Conservation (phyloP, 495 filamentous ascomycete genomes). For the Xylaria longipes region DNA sequence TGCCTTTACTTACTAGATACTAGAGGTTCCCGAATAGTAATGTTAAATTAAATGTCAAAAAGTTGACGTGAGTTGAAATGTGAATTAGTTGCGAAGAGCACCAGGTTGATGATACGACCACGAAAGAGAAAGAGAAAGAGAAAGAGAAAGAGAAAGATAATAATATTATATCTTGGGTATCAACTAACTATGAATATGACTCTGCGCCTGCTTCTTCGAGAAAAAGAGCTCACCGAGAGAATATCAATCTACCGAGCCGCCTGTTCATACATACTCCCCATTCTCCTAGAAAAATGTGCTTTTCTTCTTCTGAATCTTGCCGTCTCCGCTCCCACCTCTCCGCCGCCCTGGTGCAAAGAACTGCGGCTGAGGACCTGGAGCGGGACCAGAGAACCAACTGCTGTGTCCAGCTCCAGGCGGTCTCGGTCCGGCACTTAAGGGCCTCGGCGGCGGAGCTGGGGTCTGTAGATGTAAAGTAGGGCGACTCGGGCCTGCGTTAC, state of each 20-base stretch:
- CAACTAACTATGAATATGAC: constrained; percentile 30
- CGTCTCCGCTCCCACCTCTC: constrained; percentile 34
- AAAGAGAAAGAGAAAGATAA: neutral
- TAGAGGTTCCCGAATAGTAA: neutral
- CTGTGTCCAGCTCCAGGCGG: constrained; percentile 30
- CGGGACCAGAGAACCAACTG: constrained; percentile 31
- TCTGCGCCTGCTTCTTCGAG: constrained; percentile 18
- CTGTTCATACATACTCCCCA: neutral
- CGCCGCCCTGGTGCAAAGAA: constrained; percentile 26
- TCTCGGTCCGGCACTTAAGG: constrained; percentile 50
- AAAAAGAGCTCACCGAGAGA: neutral
- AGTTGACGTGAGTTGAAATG: neutral
- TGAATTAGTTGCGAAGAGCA: neutral
- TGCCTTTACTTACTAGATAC: neutral
- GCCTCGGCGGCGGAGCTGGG: constrained; percentile 47
- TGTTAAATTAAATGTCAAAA: neutral
- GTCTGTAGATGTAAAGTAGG: constrained; percentile 31
- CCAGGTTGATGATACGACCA: neutral
- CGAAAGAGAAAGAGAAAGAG: neutral
- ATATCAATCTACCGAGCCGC: neutral
- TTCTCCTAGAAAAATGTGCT: constrained; percentile 39
- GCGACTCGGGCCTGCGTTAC: constrained; percentile 22
- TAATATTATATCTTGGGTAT: constrained; percentile 34
- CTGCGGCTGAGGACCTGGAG: constrained; percentile 1
- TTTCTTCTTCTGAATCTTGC: constrained; percentile 39